A percentile compares a stretch with the other conserved stretches of the same genome.
Evolutionary conservation across 2,329 filamentous ascomycete genomes (phyloP).

Genomic region (Botrytis hyacinthi): DNA sequence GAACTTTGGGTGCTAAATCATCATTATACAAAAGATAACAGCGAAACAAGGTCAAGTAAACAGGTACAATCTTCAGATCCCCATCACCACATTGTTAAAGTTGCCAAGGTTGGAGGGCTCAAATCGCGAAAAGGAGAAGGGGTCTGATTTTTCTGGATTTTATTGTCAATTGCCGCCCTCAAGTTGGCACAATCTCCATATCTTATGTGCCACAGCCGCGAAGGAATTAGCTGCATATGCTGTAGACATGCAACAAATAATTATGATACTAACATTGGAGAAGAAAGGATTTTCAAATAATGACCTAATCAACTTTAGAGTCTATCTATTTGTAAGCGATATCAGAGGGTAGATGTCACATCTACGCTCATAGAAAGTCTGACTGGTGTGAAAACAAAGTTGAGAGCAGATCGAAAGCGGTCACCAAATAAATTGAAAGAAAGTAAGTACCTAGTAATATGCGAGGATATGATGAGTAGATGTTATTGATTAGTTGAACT

Average conservation of each 20-base stretch:
- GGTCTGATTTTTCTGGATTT: neutral
- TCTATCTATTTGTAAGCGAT: neutral
- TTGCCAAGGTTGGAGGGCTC: neutral
- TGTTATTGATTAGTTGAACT: neutral
- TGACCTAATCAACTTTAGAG: neutral
- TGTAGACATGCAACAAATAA: neutral
- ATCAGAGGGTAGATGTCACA: neutral
- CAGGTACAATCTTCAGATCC: neutral
- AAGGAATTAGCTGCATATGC: neutral
- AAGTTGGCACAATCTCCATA: neutral
- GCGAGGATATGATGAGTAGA: neutral
- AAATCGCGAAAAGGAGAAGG: neutral
- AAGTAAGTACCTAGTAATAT: neutral
- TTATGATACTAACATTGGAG: neutral
- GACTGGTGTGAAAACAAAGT: neutral
- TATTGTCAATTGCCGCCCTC: neutral
- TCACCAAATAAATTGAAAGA: no score
- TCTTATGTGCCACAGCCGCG: neutral
- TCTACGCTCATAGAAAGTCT: neutral
- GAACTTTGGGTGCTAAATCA: neutral
- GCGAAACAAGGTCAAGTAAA: neutral
- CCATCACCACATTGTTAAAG: neutral
- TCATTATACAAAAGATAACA: neutral
- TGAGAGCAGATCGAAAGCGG: neutral
- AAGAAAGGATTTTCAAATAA: neutral